These are phyloP conservation scores for Trapa incisa DNA, from an alignment of 345 rosid species.

Conservation along the genomic window DNA sequence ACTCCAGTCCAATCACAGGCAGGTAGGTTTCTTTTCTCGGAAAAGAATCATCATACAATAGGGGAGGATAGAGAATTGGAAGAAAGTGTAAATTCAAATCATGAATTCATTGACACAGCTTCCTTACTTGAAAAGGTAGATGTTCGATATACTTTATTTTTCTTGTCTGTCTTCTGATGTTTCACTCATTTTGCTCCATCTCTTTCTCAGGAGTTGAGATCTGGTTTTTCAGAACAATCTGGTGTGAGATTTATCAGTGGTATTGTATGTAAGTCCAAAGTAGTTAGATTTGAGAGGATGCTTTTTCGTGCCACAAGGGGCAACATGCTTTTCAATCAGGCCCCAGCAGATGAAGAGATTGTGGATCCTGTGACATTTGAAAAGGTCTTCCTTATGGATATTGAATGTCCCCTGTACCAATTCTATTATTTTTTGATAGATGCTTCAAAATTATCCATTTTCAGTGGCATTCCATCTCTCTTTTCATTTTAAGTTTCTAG, in stretches of 20 bases:
- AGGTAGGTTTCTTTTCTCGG: conserved; percentile 66
- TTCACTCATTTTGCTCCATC: conserved; percentile 8
- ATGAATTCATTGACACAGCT: conserved; percentile 34
- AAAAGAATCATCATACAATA: conserved; percentile 44
- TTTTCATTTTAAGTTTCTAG: background rate
- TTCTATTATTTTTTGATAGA: background rate
- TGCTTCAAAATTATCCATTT: background rate
- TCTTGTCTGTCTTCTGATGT: background rate
- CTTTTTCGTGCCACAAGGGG: conserved; percentile 96
- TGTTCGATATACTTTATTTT: conserved; percentile 10
- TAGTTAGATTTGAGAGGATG: conserved; percentile 79
- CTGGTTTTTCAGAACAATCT: conserved; percentile 52
- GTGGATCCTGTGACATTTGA: conserved; percentile 81
- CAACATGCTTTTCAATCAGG: conserved; percentile 92
- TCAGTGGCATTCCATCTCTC: too few species aligned
- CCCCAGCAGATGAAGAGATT: conserved; percentile 75
- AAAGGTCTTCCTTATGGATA: conserved; percentile 37
- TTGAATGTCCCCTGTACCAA: background rate
- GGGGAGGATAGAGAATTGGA: conserved; percentile 62
- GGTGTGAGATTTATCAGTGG: conserved; percentile 87
- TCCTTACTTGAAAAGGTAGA: conserved; percentile 77
- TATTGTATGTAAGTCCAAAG: conserved; percentile 60
- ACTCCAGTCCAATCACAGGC: conserved; percentile 40
- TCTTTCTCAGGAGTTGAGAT: conserved; percentile 49
- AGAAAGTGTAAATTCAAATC: conserved; percentile 50